These are phyloP conservation scores for Camelina sativa DNA, from an alignment of 345 rosid species.

Conservation along the genomic window DNA sequence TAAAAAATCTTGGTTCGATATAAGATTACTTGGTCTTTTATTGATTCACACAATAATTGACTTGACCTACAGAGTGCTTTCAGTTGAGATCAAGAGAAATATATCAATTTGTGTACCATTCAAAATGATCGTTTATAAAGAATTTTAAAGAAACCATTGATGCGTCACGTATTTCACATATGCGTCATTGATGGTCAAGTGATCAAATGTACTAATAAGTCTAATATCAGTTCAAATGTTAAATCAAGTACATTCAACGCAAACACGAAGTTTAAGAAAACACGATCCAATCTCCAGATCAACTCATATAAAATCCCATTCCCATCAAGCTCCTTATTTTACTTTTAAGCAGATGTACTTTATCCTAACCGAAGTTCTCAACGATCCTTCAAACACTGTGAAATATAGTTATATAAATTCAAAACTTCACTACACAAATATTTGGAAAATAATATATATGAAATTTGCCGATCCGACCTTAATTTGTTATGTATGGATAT, in stretches of 20 bases:
- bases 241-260: neutral
- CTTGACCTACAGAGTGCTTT: neutral
- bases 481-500: neutral
- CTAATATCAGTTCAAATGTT: neutral
- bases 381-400: conserved; percentile 21
- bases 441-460: neutral
- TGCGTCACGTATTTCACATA: neutral
- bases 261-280: neutral
- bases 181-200: neutral
- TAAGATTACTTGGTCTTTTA: neutral
- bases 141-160: too few relatives aligned
- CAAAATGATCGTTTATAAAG: too few relatives aligned
- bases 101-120: too few relatives aligned
- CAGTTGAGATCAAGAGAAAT: neutral
- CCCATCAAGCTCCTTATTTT: too few relatives aligned
- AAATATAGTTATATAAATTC: conserved; percentile 7
- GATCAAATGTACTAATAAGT: neutral
- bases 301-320: too few relatives aligned
- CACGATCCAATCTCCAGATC: conserved; percentile 3
- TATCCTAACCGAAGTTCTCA: neutral
- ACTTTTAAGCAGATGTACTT: neutral
- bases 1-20: neutral
- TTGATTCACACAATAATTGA: conserved; percentile 5
- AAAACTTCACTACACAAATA: conserved; percentile 1
- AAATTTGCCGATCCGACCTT: neutral